Conservation (phyloP, 345 rosid genomes). For the Bruguiera sexangula region DNA sequence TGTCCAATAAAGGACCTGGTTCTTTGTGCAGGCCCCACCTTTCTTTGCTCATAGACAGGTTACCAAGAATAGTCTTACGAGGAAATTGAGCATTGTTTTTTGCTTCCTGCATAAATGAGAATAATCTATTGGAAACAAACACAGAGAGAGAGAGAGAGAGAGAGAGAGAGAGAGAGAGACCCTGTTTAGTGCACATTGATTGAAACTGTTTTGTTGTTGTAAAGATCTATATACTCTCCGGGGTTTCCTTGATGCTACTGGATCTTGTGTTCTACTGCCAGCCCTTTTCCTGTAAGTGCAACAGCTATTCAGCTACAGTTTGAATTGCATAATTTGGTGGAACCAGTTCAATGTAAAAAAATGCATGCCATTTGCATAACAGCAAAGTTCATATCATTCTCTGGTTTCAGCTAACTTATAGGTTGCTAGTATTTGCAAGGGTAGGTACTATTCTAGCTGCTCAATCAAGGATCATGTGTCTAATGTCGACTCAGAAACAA, state of each 20-base stretch:
- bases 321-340: neutral
- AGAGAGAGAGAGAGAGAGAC: conserved; percentile 24
- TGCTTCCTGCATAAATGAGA: conserved; percentile 34
- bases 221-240: conserved; percentile 37
- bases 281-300: conserved; percentile 46
- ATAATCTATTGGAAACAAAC: conserved; percentile 1
- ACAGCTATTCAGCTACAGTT: neutral
- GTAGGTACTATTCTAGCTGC: neutral
- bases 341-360: neutral
- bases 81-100: conserved; percentile 22
- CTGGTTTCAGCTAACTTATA: neutral
- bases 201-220: conserved; percentile 32
- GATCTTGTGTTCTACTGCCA: conserved; percentile 39
- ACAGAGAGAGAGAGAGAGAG: neutral
- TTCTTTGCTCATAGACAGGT: conserved; percentile 8
- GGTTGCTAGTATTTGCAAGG: neutral
- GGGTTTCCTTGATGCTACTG: conserved; percentile 42
- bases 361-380: neutral
- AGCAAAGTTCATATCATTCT: neutral
- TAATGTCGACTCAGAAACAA: neutral
- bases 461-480: neutral
- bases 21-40: conserved; percentile 19
- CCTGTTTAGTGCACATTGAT: conserved; percentile 34
- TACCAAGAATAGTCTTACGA: conserved; percentile 14
- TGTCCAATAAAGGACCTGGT: conserved; percentile 26